Evolutionary conservation across 2,329 filamentous ascomycete species (phyloP), one percentile per base, ranked within the genome.

Genomic region (Fusarium dimerum): DNA sequence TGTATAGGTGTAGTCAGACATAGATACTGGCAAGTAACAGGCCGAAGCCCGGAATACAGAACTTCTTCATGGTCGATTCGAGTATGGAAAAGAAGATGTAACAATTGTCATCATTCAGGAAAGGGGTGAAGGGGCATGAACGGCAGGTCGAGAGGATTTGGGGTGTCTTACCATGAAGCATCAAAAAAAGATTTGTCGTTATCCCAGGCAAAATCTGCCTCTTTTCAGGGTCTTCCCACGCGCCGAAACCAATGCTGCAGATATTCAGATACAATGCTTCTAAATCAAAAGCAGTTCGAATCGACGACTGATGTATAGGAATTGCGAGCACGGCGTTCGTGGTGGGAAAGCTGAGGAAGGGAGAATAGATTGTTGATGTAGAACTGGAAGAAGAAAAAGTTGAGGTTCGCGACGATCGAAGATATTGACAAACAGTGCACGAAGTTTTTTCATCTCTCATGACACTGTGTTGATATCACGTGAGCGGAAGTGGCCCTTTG

Each of bases 11-110:
- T 59, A 66, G 66, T 91, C 88, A 91, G 88, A 89, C 85, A 85
- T 82, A 77, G 79, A 87, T 92, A 92, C 89, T 92, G 89, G 89
- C 89, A 89, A 92, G 89, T 92, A 92, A 87, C 89, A 90, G 86
- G 84, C 81, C 72, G 75, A 74, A 75, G 76, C 78, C 84, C 86
- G 86, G 84, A 78, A 82, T 77, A 81, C 79, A 77, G 70, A 77
- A 78, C 52, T 86, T 90, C 86, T 84, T 91, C 89, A 92, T 87
- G 86, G 87, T 85, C 89, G 89, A 90, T 82, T 92, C 87, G 77
- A 87, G 80, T 86, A 82, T 87, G 87, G 89, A 91, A 92, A 90
- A 88, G 92, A 92, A 88, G 88, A 79, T 79, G 75, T 77, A 69
- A 71, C 70, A 72, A 76, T 79, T 89, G 83, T 92, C 89, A 92